Evolutionary conservation across 805 yeast genomes (phyloP).

Genomic region (Pichia manshurica): DNA sequence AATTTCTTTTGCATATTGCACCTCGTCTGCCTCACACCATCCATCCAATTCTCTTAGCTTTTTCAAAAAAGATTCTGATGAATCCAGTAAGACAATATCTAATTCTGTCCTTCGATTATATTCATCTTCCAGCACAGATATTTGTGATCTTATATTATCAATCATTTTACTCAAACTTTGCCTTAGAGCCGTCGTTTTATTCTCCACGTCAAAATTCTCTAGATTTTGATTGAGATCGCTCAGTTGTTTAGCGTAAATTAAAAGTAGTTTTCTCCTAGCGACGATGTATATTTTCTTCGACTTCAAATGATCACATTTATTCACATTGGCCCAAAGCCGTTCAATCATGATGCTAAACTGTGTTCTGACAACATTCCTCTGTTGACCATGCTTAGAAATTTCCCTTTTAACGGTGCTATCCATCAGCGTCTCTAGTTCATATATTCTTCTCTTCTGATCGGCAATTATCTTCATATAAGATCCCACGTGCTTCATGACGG

Average conservation of each 20-base stretch:
- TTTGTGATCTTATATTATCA: conserved; percentile 37
- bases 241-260: conserved; percentile 21
- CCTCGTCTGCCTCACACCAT: conserved; percentile 47
- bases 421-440: conserved; percentile 56
- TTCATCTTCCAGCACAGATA: conserved; percentile 45
- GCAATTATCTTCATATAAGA: conserved; percentile 79
- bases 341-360: conserved; percentile 38
- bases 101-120: conserved; percentile 46
- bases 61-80: conserved; percentile 40
- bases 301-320: conserved; percentile 33
- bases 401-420: conserved; percentile 35
- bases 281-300: conserved; percentile 34
- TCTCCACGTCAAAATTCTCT: conserved; percentile 21
- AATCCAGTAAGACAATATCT: conserved; percentile 40
- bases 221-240: conserved; percentile 33
- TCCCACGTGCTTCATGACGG: conserved; percentile 76
- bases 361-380: conserved; percentile 32
- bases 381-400: conserved; percentile 30
- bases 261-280: conserved; percentile 38
- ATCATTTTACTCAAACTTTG: conserved; percentile 20
- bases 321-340: conserved; percentile 36
- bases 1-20: conserved; percentile 37
- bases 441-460: conserved; percentile 71
- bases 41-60: conserved; percentile 47
- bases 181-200: conserved; percentile 14